Conservation (phyloP, 2,329 filamentous ascomycete genomes). For the Calonectria pseudoturangicola region DNA sequence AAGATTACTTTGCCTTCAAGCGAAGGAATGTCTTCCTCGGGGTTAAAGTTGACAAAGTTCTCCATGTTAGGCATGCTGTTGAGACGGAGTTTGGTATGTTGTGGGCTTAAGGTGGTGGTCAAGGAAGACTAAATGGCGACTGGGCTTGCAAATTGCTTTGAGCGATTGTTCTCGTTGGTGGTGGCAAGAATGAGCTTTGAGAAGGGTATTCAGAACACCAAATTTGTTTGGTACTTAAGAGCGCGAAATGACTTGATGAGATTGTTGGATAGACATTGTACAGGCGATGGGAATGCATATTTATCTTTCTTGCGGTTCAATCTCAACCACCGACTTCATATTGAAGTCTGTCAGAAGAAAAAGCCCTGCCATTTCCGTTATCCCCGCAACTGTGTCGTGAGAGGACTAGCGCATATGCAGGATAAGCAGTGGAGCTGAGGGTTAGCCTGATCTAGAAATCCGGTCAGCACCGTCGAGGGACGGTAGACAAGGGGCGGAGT, state of each 20-base stretch:
- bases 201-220: no score
- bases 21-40: neutral
- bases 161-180: no score
- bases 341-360: neutral
- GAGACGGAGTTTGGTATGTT: neutral
- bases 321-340: no score
- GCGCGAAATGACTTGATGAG: no score
- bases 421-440: neutral
- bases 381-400: neutral
- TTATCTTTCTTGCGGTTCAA: neutral
- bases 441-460: neutral
- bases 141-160: neutral
- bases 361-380: neutral
- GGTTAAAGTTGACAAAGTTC: neutral
- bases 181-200: no score
- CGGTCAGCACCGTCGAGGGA: neutral
- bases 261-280: no score
- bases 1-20: constrained; percentile 10
- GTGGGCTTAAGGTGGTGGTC: neutral
- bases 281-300: neutral
- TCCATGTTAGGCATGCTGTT: neutral
- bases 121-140: neutral
- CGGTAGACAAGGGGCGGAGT: neutral
- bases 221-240: no score
- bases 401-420: neutral